Evolutionary conservation across 2,329 filamentous ascomycete species (phyloP).

Genomic region (Akanthomyces muscarius): DNA sequence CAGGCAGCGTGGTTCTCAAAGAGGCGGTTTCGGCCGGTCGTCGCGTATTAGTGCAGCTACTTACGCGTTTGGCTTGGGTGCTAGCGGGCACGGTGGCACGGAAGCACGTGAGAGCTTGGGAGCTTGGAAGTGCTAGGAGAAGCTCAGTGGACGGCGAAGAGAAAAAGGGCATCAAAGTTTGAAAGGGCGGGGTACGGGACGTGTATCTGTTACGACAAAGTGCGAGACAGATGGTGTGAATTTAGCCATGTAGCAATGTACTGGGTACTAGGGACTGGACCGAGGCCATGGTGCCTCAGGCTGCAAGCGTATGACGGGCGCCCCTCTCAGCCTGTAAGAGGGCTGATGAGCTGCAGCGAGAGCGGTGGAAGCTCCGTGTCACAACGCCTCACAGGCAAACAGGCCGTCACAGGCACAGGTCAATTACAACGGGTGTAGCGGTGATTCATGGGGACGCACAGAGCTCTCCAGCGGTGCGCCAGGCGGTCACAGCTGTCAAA

Average conservation of each 20-base stretch:
- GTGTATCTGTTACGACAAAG: background rate
- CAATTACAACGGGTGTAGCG: no score
- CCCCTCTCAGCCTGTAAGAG: background rate
- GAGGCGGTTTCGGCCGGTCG: background rate
- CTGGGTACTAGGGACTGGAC: background rate
- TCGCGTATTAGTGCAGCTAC: background rate
- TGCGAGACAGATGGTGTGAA: background rate
- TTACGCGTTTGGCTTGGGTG: constrained; percentile 1
- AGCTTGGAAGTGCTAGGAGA: background rate
- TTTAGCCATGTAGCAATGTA: background rate
- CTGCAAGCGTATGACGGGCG: background rate
- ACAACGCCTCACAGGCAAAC: background rate
- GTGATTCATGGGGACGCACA: no score
- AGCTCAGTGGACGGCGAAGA: background rate
- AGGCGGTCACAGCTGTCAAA: background rate
- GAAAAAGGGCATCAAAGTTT: background rate
- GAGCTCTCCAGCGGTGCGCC: background rate
- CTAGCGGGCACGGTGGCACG: background rate
- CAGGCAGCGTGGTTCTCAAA: background rate
- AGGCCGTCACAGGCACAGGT: background rate
- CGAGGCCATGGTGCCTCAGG: constrained; percentile 6
- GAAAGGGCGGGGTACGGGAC: background rate
- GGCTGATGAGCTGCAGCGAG: background rate
- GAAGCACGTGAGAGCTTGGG: constrained; percentile 13
- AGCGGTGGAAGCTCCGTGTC: background rate